Evolutionary conservation across 805 yeast genomes (phyloP).

Genomic region (Sugiyamaella floridensis): DNA sequence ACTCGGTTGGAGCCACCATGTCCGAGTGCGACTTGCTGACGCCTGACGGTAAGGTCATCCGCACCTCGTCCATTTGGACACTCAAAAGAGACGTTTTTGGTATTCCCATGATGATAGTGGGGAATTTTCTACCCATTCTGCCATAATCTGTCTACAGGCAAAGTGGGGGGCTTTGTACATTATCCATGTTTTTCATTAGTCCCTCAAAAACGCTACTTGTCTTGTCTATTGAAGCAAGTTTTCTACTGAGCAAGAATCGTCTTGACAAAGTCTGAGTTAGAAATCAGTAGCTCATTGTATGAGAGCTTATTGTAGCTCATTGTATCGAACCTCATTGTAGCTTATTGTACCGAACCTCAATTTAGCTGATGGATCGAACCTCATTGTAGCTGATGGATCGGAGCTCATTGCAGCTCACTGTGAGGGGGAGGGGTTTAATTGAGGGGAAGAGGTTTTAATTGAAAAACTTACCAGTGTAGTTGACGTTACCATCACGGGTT

Average conservation of each 20-base stretch:
- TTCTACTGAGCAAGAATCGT: slow-evolving; percentile 87
- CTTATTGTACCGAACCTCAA: too few species aligned
- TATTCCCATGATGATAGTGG: slow-evolving; percentile 93
- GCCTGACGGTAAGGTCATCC: slow-evolving; percentile 36
- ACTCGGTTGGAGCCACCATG: slow-evolving; percentile 83
- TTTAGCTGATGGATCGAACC: too few species aligned
- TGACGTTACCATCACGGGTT: slow-evolving; percentile 89
- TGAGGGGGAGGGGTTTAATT: too few species aligned
- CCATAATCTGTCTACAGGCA: slow-evolving; percentile 15
- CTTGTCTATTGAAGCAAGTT: too few species aligned
- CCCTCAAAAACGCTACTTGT: background rate
- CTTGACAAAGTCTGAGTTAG: slow-evolving; percentile 60
- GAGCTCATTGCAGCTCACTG: too few species aligned
- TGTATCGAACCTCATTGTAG: slow-evolving; percentile 15
- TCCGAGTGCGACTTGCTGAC: slow-evolving; percentile 71
- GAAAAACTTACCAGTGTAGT: slow-evolving; percentile 60
- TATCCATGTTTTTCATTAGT: background rate
- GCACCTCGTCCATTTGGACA: slow-evolving; percentile 87
- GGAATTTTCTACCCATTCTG: slow-evolving; percentile 78
- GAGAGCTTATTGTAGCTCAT: slow-evolving; percentile 18
- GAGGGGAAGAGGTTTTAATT: too few species aligned
- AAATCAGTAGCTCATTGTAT: too few species aligned
- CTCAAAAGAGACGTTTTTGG: slow-evolving; percentile 92
- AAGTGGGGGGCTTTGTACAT: background rate
- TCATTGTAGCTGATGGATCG: slow-evolving; percentile 19